Evolutionary conservation across 306 rosid species (phyloP).

Genomic region (Quillaja saponaria): DNA sequence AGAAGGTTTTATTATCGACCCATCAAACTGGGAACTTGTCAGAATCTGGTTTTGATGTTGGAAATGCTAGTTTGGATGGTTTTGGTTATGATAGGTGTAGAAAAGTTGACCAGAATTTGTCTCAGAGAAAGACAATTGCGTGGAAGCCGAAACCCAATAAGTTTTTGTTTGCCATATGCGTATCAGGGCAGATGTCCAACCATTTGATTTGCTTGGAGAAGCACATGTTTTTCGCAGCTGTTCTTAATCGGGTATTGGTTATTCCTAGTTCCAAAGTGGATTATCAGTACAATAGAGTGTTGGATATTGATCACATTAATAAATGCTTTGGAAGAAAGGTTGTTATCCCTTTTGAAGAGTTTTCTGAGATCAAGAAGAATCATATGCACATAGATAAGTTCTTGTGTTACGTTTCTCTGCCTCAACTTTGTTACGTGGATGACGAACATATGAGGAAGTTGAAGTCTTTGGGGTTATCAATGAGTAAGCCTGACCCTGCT

Average conservation of each 20-base stretch:
- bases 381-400: slow-evolving; percentile 71
- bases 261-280: slow-evolving; percentile 86
- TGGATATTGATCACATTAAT: slow-evolving; percentile 78
- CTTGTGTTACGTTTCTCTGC: slow-evolving; percentile 71
- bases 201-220: slow-evolving; percentile 94
- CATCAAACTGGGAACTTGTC: slow-evolving; percentile 48
- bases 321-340: slow-evolving; percentile 82
- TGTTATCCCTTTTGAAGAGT: slow-evolving; percentile 73
- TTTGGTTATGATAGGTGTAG: slow-evolving; percentile 56
- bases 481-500: slow-evolving; percentile 57
- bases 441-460: slow-evolving; percentile 69
- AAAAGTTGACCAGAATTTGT: slow-evolving; percentile 59
- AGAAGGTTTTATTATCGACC: slow-evolving; percentile 61
- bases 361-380: slow-evolving; percentile 59
- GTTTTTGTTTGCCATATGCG: slow-evolving; percentile 73
- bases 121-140: slow-evolving; percentile 62
- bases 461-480: slow-evolving; percentile 61
- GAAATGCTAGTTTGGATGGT: slow-evolving; percentile 42
- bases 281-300: slow-evolving; percentile 63
- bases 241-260: slow-evolving; percentile 72
- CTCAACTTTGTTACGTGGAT: slow-evolving; percentile 75
- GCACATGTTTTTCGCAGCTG: slow-evolving; percentile 91
- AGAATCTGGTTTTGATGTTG: slow-evolving; percentile 36
- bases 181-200: slow-evolving; percentile 95
- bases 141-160: slow-evolving; percentile 78